Base-by-base conservation (phyloP, 2,329 filamentous ascomycete species). In the Aspergillus ruber region DNA sequence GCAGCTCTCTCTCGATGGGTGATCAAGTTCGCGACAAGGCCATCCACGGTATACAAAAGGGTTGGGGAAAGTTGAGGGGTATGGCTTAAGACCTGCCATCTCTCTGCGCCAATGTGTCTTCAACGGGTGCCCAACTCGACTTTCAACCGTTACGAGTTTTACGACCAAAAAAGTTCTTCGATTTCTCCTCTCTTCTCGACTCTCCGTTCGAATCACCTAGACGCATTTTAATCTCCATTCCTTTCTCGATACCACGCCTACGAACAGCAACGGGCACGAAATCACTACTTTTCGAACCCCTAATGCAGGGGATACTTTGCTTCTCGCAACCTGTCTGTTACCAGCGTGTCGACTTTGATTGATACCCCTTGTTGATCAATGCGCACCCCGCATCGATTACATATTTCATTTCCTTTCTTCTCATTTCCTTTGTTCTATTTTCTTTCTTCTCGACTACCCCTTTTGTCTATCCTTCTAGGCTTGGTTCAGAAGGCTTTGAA, bases 1-100 rank as follows among this genome's bases (percentile, higher is more conserved):
- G 62, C 52, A 70, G 67, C 50, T 55, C 64, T 15, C 60, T 62
- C 29, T 70, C 67, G 0, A 56, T 63, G 32, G 57, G 60, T 15
- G 63, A 67, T 41, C 61, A 61, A 9, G 64, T 63, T 46, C 63
- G 63, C 36, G 62, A 68, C 32, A 63, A 60, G 53, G 63, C 67
- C 47, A 62, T 62, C 39, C 61, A 61, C 23, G 62, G 64, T 44
- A 53, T 71, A 6, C 66, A 69, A 49, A 67, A 63, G 54, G 63
- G 67, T 45, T 71, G 68, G 68, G 66, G 61, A 46, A 70, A 69
- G 59, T 51, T 71, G 43, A 63, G 57, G 56, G 64, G 65, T 40
- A 59, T 63, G 51, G 59, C 66, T 38, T 68, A 65, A 48, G 48
- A 18, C 25, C 25, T 29, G 10, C 10, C 25, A 12, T 29, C 25